Evolutionary conservation across 1,139 yeast species (phyloP).

Genomic region (Geotrichum candidum): DNA sequence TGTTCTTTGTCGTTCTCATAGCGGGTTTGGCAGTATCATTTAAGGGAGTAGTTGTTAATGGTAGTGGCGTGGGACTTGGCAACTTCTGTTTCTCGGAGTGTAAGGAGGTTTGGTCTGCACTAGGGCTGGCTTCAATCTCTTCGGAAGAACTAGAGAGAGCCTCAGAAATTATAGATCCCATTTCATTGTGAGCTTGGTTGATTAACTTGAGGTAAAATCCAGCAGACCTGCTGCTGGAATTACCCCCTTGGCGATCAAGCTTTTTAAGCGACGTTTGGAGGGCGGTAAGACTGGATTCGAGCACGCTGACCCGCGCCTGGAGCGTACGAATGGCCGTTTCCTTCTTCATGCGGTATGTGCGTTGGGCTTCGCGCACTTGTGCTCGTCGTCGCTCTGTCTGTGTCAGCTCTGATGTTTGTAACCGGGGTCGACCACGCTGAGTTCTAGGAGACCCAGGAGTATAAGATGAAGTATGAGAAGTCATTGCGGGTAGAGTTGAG

Average conservation of each 20-base stretch:
- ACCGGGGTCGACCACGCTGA: background rate
- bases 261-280: background rate
- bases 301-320: constrained; percentile 4
- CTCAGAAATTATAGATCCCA: background rate
- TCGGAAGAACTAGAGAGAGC: background rate
- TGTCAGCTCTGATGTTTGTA: background rate
- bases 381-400: constrained; percentile 13
- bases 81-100: background rate
- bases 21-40: background rate
- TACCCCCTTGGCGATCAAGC: background rate
- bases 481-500: background rate
- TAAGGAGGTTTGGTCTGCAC: too few relatives aligned
- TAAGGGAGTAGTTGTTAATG: background rate
- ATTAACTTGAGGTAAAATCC: background rate
- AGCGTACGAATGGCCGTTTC: constrained; percentile 11
- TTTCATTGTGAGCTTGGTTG: background rate
- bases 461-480: background rate
- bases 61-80: background rate
- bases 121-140: background rate
- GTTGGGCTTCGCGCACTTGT: constrained; percentile 15
- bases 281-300: background rate
- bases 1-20: background rate
- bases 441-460: background rate
- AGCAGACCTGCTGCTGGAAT: background rate
- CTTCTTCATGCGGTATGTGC: constrained; percentile 12